Percentiles rank a stretch among this genome's conserved stretches.
These are phyloP conservation scores for Trypanosoma congolense DNA, from an alignment of 208 protist species.

Conservation along the genomic window DNA sequence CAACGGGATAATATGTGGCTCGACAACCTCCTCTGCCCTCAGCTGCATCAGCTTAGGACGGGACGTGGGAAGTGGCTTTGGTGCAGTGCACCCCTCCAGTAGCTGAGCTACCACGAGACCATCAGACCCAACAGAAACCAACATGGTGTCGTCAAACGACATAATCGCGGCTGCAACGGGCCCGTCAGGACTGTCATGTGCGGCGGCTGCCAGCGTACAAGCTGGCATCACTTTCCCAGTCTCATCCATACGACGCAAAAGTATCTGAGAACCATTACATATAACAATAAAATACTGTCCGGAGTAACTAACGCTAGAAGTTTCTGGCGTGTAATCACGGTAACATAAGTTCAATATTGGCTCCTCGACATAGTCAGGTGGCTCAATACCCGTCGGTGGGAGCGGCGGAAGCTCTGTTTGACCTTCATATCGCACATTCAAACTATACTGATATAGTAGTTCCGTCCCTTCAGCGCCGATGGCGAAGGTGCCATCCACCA, in stretches of 20 bases:
- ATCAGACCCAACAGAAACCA: conserved; percentile 86
- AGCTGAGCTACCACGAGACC: conserved; percentile 87
- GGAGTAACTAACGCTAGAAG: conserved; percentile 26
- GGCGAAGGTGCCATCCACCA: conserved; percentile 40
- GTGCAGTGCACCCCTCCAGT: conserved; percentile 24
- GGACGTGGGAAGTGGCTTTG: conserved; percentile 9
- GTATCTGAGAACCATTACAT: conserved; percentile 29
- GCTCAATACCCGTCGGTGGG: conserved; percentile 81
- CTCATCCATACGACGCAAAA: conserved; percentile 25
- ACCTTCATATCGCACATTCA: conserved; percentile 56
- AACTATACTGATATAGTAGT: conserved; percentile 66
- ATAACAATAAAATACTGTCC: conserved; percentile 32
- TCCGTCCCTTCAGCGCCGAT: conserved; percentile 67
- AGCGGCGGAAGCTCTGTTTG: conserved; percentile 59
- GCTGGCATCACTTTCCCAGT: conserved; percentile 2
- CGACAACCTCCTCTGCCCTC: conserved; percentile 16
- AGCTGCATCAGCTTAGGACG: background rate
- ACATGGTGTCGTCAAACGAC: conserved; percentile 80
- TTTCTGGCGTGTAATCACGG: conserved; percentile 41
- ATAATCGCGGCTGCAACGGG: conserved; percentile 50
- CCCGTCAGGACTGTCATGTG: conserved; percentile 83
- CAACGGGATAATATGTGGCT: conserved; percentile 22
- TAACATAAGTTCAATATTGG: conserved; percentile 83
- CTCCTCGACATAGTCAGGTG: conserved; percentile 84
- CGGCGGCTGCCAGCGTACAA: conserved; percentile 27